phyloP scores from a whole-genome alignment of 164 flowering plant genomes.

The Echeveria elegans region DNA sequence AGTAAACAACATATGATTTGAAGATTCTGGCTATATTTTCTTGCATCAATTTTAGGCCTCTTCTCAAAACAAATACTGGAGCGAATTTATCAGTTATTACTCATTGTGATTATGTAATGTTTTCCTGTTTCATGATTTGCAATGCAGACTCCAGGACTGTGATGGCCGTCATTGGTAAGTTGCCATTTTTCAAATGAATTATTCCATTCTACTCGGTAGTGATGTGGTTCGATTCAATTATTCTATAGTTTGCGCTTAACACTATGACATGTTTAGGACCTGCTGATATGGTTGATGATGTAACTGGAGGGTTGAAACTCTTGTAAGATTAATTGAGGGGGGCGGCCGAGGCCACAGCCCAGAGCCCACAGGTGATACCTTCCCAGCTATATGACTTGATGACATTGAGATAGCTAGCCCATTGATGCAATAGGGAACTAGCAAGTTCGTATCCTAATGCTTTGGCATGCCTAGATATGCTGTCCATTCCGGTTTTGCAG shows the following conservation, averaged over 20 bases:
- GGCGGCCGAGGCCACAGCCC: neutral
- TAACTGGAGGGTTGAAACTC: conserved; percentile 86
- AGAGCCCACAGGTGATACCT: conserved; percentile 1
- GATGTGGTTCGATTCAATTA: neutral
- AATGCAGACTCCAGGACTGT: conserved; percentile 87
- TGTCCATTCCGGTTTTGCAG: neutral
- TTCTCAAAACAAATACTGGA: no score
- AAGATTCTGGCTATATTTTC: neutral
- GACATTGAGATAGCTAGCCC: neutral
- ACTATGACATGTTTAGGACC: conserved; percentile 53
- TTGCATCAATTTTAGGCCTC: neutral
- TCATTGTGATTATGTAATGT: neutral
- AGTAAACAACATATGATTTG: neutral
- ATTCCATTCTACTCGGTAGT: neutral
- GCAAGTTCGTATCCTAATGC: neutral
- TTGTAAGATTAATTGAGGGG: conserved; percentile 27
- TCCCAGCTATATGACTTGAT: neutral
- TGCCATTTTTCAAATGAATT: conserved; percentile 1
- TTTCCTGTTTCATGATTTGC: conserved; percentile 1
- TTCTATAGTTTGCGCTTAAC: neutral
- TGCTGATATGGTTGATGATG: conserved; percentile 78
- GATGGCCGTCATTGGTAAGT: conserved; percentile 94
- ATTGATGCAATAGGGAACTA: neutral
- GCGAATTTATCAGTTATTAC: no score
- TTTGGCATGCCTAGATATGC: neutral